phyloP scores from a whole-genome alignment of 1,139 yeast genomes.

The Geotrichum macrosporum region DNA sequence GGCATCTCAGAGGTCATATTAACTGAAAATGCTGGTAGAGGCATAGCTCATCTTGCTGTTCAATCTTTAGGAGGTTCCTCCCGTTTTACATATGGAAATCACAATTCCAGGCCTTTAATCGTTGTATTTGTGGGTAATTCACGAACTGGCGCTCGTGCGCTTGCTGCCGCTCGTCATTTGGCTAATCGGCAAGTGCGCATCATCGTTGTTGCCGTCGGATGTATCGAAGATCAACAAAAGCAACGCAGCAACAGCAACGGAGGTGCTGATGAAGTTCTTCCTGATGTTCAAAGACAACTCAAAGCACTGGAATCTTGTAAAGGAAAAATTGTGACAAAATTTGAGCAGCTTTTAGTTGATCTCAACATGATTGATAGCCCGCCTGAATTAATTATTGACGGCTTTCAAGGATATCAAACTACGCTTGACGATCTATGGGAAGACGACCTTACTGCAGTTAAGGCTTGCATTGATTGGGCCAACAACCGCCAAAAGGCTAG shows the following conservation, averaged over 20 bases:
- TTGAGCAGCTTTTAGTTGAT: conserved; percentile 38
- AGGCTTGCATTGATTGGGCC: conserved; percentile 59
- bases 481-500: conserved; percentile 47
- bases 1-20: conserved; percentile 49
- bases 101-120: conserved; percentile 75
- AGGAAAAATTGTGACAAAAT: conserved; percentile 45
- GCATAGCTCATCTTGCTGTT: conserved; percentile 56
- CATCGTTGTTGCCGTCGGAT: conserved; percentile 49
- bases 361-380: conserved; percentile 60
- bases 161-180: conserved; percentile 75
- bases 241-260: background rate
- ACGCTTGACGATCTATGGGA: conserved; percentile 51
- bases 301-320: conserved; percentile 52
- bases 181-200: conserved; percentile 71
- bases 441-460: conserved; percentile 46
- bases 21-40: conserved; percentile 67
- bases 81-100: conserved; percentile 56
- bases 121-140: conserved; percentile 67
- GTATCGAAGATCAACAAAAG: conserved; percentile 22
- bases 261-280: conserved; percentile 33
- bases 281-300: conserved; percentile 43
- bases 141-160: conserved; percentile 68
- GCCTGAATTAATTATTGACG: conserved; percentile 72
- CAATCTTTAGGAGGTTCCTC: conserved; percentile 64
- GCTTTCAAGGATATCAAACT: conserved; percentile 76